These are phyloP conservation scores for Phytophthora kernoviae DNA, from an alignment of 352 stramenopile genomes.

Conservation along the genomic window DNA sequence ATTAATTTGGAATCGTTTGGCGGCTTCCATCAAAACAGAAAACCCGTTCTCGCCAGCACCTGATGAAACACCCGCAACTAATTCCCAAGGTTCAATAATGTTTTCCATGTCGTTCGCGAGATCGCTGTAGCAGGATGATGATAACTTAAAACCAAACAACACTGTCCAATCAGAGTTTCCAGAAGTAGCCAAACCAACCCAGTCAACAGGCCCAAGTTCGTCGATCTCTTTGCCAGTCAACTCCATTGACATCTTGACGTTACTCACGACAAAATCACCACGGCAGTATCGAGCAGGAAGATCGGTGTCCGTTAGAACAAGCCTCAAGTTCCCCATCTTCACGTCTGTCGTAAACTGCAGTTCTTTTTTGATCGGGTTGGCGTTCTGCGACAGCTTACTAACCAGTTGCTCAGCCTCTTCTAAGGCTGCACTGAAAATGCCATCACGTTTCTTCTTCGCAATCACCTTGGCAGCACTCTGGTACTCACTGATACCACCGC, in stretches of 20 bases:
- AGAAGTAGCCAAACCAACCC: slow-evolving; percentile 54
- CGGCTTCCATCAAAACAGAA: slow-evolving; percentile 62
- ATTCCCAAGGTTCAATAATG: slow-evolving; percentile 76
- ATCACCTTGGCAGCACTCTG: slow-evolving; percentile 66
- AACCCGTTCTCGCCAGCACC: slow-evolving; percentile 64
- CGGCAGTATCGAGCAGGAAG: slow-evolving; percentile 59
- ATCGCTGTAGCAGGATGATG: slow-evolving; percentile 75
- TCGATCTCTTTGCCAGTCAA: slow-evolving; percentile 62
- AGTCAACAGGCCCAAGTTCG: slow-evolving; percentile 55
- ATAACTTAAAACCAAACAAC: slow-evolving; percentile 67
- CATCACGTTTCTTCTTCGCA: slow-evolving; percentile 66
- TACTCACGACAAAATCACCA: slow-evolving; percentile 67
- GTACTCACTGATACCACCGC: slow-evolving; percentile 76
- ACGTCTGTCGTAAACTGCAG: slow-evolving; percentile 64
- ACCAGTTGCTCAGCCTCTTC: slow-evolving; percentile 61
- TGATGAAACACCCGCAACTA: slow-evolving; percentile 59
- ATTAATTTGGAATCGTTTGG: slow-evolving; percentile 80
- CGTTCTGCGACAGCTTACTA: slow-evolving; percentile 44
- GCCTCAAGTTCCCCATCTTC: slow-evolving; percentile 64
- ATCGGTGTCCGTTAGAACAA: slow-evolving; percentile 64
- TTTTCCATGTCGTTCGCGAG: slow-evolving; percentile 73
- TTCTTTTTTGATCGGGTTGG: slow-evolving; percentile 54
- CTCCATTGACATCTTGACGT: slow-evolving; percentile 64
- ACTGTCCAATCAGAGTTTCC: slow-evolving; percentile 62
- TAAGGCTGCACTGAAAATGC: slow-evolving; percentile 64